Evolutionary conservation across 768 basidiomycete species (phyloP), one percentile per base, ranked within the genome.

Genomic region (Pisolithus tinctorius): DNA sequence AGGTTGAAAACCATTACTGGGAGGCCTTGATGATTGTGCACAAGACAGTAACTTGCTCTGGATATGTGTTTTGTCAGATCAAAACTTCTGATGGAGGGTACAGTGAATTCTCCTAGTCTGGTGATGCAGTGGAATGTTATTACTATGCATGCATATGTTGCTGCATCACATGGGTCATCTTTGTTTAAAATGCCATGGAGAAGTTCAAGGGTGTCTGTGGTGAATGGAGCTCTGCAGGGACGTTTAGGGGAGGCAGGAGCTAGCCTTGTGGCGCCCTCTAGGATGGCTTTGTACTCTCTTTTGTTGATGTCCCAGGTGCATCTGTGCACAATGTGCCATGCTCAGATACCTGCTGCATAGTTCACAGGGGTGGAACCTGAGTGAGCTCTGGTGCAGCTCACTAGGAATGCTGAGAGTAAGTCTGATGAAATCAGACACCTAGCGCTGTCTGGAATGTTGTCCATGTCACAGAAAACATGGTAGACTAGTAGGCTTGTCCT

Each of bases 251-350:
- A 20, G 20, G 20, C 20, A 20, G 20, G 20, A 2, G 20, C 20
- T 20, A 20, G 20, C 20, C 20, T 20, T 20, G 20, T 20, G 20
- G 36, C 26, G 1, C 46, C 46, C 30, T 47, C 46, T 2, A 47
- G 31, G 26, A 34, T 26, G 7, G 17, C 29, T 47, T 17, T 17
- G 20, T 20, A 20, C 20, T 20, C 20, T 20, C 20, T 20, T 20
- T 20, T 2, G 2, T 20, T 20, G 20, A 34, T 34, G 16, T 34
- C 34, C 17, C 46, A 38, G 7, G 1, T 8, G 20, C 23, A 25
- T 7, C 42, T 25, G 27, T 80, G 75, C 0, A 78, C 44, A 1
- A 70, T 59, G 55, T 80, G 76, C 77, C 77, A 80, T 4, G 77
- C 75, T 1, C 68, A 57, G 1, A 79, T 40, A 0, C 69, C 71